Percentiles rank a stretch among this genome's conserved stretches.
Conservation (phyloP, 164 flowering plant species). For the Sextonia rubra region DNA sequence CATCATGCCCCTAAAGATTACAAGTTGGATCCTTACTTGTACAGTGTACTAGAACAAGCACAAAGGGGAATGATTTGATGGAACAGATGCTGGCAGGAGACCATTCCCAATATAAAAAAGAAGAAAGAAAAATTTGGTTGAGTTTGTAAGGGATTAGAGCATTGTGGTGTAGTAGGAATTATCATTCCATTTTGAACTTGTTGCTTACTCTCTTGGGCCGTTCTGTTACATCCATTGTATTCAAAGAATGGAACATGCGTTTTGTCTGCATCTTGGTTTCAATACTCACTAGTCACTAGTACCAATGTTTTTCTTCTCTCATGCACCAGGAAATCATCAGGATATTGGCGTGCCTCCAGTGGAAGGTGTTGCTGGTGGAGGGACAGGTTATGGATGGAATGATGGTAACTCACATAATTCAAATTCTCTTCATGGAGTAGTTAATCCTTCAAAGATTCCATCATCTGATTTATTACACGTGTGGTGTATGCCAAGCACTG, state of each 20-base stretch:
- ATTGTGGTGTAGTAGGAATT: neutral
- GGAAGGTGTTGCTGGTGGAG: conserved; percentile 98
- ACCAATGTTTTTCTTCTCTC: neutral
- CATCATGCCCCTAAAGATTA: too few relatives aligned
- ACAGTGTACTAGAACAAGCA: too few relatives aligned
- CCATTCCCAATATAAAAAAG: too few relatives aligned
- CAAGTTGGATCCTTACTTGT: too few relatives aligned
- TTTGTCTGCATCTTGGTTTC: conserved; percentile 6
- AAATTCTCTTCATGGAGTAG: conserved; percentile 33
- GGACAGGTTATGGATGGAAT: conserved; percentile 95
- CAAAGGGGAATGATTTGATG: too few relatives aligned
- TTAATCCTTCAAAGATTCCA: conserved; percentile 70
- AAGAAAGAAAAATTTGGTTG: too few relatives aligned
- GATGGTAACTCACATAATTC: conserved; percentile 44
- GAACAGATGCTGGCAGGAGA: too few relatives aligned
- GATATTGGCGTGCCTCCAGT: conserved; percentile 54
- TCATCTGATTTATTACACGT: conserved; percentile 77
- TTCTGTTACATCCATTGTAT: neutral
- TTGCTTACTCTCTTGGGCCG: neutral
- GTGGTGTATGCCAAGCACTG: conserved; percentile 94
- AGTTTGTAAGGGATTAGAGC: neutral
- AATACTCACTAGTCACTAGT: neutral
- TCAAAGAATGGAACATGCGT: neutral
- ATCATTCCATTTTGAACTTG: neutral
- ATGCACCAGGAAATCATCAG: conserved; percentile 21